Evolutionary conservation across 176 grass and related monocot species (phyloP).

Genomic region (Triticum monococcum): DNA sequence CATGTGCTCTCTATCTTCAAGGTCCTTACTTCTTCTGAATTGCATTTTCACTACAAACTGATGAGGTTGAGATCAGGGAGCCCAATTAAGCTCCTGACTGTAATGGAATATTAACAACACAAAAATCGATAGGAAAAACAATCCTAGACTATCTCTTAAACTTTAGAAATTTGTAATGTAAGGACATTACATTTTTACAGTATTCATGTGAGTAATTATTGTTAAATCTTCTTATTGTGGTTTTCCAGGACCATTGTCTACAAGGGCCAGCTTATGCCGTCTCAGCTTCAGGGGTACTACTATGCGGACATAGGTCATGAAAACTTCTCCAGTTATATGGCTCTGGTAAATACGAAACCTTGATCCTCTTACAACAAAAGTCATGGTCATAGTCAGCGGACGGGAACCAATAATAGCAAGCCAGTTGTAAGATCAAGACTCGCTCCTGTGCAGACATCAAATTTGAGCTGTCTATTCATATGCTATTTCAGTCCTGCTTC

Average conservation of each 20-base stretch:
- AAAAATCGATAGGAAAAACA: not conserved
- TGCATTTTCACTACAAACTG: not conserved
- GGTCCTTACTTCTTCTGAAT: slow-evolving; percentile 49
- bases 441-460: slow-evolving; percentile 43
- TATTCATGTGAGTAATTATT: slow-evolving; percentile 24
- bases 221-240: slow-evolving; percentile 18
- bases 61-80: not conserved
- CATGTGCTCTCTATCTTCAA: slow-evolving; percentile 97
- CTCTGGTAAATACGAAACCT: slow-evolving; percentile 87
- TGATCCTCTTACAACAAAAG: slow-evolving; percentile 45
- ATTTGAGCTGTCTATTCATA: slow-evolving; percentile 54
- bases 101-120: not conserved
- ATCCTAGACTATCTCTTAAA: not conserved
- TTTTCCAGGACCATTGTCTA: slow-evolving; percentile 88
- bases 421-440: slow-evolving; percentile 50
- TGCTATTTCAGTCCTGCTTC: slow-evolving; percentile 53
- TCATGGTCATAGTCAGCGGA: slow-evolving; percentile 42
- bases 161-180: not conserved
- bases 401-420: slow-evolving; percentile 50
- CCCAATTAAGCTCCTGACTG: not conserved
- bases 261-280: slow-evolving; percentile 93
- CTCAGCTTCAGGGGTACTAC: slow-evolving; percentile 86
- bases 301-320: slow-evolving; percentile 93
- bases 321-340: slow-evolving; percentile 96
- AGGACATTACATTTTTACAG: not conserved